Conservation (phyloP, 2,329 filamentous ascomycete genomes). For the Fusarium poae region DNA sequence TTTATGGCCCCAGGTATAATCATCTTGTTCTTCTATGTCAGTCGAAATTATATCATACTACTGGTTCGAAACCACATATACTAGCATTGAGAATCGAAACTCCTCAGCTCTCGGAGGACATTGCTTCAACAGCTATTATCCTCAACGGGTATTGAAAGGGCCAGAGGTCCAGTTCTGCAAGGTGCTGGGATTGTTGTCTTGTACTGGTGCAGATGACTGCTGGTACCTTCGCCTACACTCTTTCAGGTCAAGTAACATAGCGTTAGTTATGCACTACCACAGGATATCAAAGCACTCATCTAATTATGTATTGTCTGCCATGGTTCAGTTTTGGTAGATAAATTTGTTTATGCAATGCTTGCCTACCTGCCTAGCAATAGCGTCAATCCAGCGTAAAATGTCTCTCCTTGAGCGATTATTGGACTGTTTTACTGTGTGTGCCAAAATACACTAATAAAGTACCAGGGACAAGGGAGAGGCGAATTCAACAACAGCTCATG, state of each 20-base stretch:
- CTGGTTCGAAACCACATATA: neutral
- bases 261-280: neutral
- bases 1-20: neutral
- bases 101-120: neutral
- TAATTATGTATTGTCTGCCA: slow-evolving; percentile 15
- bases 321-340: slow-evolving; percentile 19
- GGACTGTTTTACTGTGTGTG: slow-evolving; percentile 9
- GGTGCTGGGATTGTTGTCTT: slow-evolving; percentile 43
- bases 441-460: slow-evolving; percentile 16
- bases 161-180: slow-evolving; percentile 42
- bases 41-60: neutral
- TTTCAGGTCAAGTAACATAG: slow-evolving; percentile 42
- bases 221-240: slow-evolving; percentile 41
- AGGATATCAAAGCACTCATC: slow-evolving; percentile 7
- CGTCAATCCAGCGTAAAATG: slow-evolving; percentile 24
- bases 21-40: neutral
- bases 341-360: slow-evolving; percentile 26
- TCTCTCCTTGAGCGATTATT: slow-evolving; percentile 10
- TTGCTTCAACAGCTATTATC: neutral
- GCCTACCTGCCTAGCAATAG: neutral
- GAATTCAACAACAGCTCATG: slow-evolving; percentile 10
- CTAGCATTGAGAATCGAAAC: too few relatives aligned
- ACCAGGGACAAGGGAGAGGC: slow-evolving; percentile 27
- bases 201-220: slow-evolving; percentile 35
- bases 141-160: slow-evolving; percentile 4